A percentile compares a stretch with the other conserved stretches of the same genome.
phyloP scores from a whole-genome alignment of 768 basidiomycete species.

The Tylopilus plumbeoviolaceoides region DNA sequence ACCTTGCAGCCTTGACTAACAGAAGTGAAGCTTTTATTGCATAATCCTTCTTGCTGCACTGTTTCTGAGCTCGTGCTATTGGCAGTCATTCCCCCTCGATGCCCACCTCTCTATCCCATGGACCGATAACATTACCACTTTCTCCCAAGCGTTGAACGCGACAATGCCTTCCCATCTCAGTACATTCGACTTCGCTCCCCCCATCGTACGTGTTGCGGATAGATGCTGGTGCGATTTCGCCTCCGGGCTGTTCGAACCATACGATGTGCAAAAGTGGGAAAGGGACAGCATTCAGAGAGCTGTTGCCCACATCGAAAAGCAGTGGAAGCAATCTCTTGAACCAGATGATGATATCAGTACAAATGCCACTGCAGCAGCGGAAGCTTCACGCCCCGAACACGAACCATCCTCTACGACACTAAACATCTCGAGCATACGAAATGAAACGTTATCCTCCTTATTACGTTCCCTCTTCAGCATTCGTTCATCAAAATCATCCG shows the following conservation, averaged over 20 bases:
- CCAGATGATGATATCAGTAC: slow-evolving; percentile 14
- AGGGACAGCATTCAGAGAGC: slow-evolving; percentile 51
- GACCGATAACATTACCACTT: slow-evolving; percentile 69
- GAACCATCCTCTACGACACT: slow-evolving; percentile 9
- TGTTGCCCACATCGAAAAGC: slow-evolving; percentile 33
- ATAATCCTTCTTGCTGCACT: slow-evolving; percentile 78
- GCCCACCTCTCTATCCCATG: slow-evolving; percentile 61
- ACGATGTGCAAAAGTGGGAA: slow-evolving; percentile 76
- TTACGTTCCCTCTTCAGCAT: slow-evolving; percentile 25
- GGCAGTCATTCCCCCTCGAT: slow-evolving; percentile 74
- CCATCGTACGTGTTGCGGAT: slow-evolving; percentile 63
- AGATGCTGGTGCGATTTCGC: slow-evolving; percentile 87
- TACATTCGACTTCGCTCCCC: slow-evolving; percentile 40
- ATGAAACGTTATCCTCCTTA: slow-evolving; percentile 20
- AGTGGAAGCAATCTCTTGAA: slow-evolving; percentile 28
- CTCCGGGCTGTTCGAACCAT: slow-evolving; percentile 67
- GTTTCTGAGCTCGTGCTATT: slow-evolving; percentile 85
- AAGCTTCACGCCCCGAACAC: slow-evolving; percentile 18
- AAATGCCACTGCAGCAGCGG: slow-evolving; percentile 24
- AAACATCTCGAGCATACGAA: slow-evolving; percentile 4
- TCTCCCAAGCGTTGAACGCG: slow-evolving; percentile 58
- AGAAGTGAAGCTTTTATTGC: slow-evolving; percentile 69
- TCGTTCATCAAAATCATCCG: slow-evolving; percentile 3
- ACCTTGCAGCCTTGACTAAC: slow-evolving; percentile 4
- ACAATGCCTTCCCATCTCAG: slow-evolving; percentile 40